These are phyloP conservation scores for Oenanthe javanica DNA, from an alignment of 140 eudicot genomes.

Conservation along the genomic window DNA sequence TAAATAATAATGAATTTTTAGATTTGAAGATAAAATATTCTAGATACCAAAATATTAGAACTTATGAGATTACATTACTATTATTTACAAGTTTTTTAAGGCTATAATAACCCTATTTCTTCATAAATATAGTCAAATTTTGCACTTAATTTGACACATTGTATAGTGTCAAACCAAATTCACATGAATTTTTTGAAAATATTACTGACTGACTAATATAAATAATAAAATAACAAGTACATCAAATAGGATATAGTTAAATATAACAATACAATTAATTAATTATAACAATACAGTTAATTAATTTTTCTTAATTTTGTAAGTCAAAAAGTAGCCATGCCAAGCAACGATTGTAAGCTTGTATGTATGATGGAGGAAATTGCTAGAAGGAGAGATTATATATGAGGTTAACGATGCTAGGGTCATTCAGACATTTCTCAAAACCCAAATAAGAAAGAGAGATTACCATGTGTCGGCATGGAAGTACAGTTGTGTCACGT, in stretches of 20 bases:
- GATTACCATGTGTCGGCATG: conserved; percentile 90
- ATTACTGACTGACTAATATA: not conserved
- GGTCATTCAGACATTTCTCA: not conserved
- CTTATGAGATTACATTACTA: not conserved
- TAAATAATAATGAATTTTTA: not conserved
- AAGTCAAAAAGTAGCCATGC: not conserved
- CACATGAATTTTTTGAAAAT: not conserved
- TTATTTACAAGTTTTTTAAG: not conserved
- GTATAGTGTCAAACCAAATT: not conserved
- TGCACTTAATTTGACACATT: not conserved
- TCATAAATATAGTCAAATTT: not conserved
- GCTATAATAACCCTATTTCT: not conserved
- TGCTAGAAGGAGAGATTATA: not conserved
- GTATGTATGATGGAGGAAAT: not conserved
- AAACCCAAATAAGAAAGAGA: not conserved
- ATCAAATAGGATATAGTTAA: not conserved
- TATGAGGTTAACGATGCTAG: not conserved
- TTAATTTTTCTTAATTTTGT: not conserved
- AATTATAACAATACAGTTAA: not conserved
- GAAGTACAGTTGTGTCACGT: conserved; percentile 86
- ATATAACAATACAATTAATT: not conserved
- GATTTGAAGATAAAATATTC: not conserved
- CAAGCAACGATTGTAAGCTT: not conserved
- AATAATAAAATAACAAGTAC: not conserved
- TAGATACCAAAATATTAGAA: not conserved